phyloP scores from a whole-genome alignment of 73 alveolate species.

The Paramecium sexaurelia region DNA sequence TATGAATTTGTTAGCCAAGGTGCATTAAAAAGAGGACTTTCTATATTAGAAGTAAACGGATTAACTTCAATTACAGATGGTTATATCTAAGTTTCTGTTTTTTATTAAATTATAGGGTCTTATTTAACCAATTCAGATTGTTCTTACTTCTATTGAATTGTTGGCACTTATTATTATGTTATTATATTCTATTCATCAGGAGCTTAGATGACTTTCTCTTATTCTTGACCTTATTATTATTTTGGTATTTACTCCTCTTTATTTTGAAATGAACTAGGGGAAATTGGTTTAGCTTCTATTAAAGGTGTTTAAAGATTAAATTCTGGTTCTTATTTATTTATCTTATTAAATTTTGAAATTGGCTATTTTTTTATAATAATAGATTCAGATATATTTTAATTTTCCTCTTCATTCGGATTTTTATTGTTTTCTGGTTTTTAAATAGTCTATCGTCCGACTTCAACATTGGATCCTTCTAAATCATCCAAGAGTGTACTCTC shows the following conservation, averaged over 20 bases:
- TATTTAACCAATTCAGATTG: background rate
- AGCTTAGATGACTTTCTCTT: background rate
- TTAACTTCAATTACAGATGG: background rate
- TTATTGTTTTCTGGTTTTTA: background rate
- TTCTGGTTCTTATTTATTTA: background rate
- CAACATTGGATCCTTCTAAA: background rate
- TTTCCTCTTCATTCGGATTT: background rate
- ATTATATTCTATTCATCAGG: background rate
- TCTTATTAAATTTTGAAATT: background rate
- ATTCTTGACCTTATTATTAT: background rate
- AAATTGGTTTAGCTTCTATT: no score
- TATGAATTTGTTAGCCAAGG: background rate
- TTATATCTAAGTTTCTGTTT: background rate
- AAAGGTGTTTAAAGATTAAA: background rate
- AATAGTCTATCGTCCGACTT: background rate
- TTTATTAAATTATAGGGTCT: background rate
- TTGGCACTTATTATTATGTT: background rate
- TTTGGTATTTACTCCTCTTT: background rate
- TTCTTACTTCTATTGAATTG: background rate
- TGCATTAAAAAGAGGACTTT: background rate
- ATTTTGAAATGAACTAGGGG: background rate
- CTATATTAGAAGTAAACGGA: background rate
- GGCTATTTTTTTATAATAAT: background rate
- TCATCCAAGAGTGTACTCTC: background rate
- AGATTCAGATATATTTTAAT: background rate